A percentile compares a stretch with the other conserved stretches of the same genome.
Evolutionary conservation across 192 early-diverging fungal genomes (phyloP).

Genomic region (Coemansia sp.): DNA sequence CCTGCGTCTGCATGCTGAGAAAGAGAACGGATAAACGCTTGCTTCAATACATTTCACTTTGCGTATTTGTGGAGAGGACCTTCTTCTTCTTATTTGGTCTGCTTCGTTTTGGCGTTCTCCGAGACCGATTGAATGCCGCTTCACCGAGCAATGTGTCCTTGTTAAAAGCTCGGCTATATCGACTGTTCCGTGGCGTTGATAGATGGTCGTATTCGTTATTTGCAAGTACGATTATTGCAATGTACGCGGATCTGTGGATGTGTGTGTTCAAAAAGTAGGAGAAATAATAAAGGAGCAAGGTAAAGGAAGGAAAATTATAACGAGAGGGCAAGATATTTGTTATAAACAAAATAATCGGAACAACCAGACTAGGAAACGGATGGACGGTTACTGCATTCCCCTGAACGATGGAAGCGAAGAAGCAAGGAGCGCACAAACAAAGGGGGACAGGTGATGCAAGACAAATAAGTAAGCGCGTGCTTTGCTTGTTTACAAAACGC

Average conservation of each 20-base stretch:
- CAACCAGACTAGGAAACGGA: background rate
- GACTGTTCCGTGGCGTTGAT: background rate
- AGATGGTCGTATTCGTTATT: background rate
- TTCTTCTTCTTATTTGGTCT: background rate
- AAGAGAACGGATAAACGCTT: background rate
- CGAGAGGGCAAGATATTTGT: background rate
- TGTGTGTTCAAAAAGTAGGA: background rate
- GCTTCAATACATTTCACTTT: constrained; percentile 12
- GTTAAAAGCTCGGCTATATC: background rate
- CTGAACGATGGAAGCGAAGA: constrained; percentile 1
- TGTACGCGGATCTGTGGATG: background rate
- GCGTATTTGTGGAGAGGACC: too few species aligned
- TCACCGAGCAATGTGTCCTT: too few species aligned
- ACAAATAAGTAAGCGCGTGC: constrained; percentile 9
- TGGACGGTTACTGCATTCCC: constrained; percentile 7
- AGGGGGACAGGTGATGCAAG: constrained; percentile 3
- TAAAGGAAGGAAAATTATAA: background rate
- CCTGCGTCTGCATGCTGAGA: constrained; percentile 46
- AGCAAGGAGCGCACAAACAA: background rate
- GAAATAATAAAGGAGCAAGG: background rate
- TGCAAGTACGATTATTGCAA: background rate
- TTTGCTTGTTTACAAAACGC: background rate
- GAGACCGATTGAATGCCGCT: background rate
- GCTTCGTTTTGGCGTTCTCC: background rate
- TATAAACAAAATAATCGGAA: background rate